phyloP scores from a whole-genome alignment of 371 early-diverging fungal species.

The Mucor mucedo region DNA sequence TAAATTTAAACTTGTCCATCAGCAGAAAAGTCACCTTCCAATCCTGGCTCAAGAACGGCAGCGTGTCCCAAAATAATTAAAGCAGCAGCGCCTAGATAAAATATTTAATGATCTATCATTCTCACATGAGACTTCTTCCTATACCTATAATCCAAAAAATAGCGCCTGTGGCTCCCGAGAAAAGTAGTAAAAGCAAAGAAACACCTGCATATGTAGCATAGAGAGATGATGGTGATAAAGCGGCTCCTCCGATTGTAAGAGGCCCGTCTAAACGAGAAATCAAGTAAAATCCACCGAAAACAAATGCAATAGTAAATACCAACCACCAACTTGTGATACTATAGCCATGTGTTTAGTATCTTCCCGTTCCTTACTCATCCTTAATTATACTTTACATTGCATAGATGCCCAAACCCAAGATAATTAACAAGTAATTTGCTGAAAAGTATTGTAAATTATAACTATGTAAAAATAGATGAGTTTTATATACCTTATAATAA shows the following conservation, averaged over 20 bases:
- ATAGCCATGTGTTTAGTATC: background rate
- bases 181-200: constrained; percentile 60
- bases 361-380: background rate
- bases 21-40: constrained; percentile 66
- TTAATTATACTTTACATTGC: constrained; percentile 57
- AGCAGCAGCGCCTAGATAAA: constrained; percentile 60
- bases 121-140: background rate
- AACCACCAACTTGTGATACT: constrained; percentile 66
- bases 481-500: background rate
- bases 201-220: constrained; percentile 55
- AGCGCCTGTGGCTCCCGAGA: constrained; percentile 67
- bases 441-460: constrained; percentile 69
- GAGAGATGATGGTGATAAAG: constrained; percentile 55
- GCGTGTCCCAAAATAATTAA: constrained; percentile 68
- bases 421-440: constrained; percentile 68
- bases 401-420: constrained; percentile 63
- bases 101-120: background rate
- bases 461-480: constrained; percentile 32
- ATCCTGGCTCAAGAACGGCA: constrained; percentile 64
- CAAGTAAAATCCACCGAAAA: constrained; percentile 59
- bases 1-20: constrained; percentile 49
- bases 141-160: constrained; percentile 74
- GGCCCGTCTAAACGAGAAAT: constrained; percentile 61
- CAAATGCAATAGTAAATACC: constrained; percentile 59
- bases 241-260: constrained; percentile 47